Evolutionary conservation across 306 rosid species (phyloP), one percentile per base, ranked within the genome.

Genomic region (Pyrus betulifolia): DNA sequence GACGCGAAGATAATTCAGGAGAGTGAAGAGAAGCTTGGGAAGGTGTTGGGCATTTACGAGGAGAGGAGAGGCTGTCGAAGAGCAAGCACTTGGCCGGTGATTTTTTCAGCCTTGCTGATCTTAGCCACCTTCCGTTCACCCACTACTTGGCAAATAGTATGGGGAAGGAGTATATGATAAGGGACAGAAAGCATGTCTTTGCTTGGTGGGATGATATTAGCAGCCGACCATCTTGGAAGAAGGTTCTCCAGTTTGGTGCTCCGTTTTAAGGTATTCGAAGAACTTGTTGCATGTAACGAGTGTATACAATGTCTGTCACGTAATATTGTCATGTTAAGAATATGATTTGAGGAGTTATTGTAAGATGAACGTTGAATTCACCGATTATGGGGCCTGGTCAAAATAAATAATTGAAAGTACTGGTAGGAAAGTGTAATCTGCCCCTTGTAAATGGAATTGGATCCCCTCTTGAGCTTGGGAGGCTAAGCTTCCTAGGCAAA

Each of bases 161-260:
- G 76, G 80, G 59, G 22, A 89, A 80, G 65, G 85, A 28, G 23
- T 23, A 74, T 40, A 61, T 87, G 83, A 67, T 84, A 0, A 83
- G 46, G 46, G 79, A 82, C 11, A 82, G 86, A 75, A 78, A 83
- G 55, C 15, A 74, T 84, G 88, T 87, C 18, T 71, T 80, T 69
- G 87, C 70, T 4, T 89, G 90, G 90, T 84, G 88, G 90, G 82
- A 80, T 74, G 85, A 80, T 5, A 89, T 89, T 40, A 84, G 86
- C 52, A 81, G 27, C 61, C 83, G 89, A 63, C 79, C 88, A 2
- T 78, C 93, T 3, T 89, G 93, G 88, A 79, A 76, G 76, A 83
- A 62, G 30, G 84, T 87, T 23, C 54, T 85, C 2, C 13, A 83
- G 27, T 68, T 69, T 4, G 77, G 69, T 18, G 59, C 40, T 0